Evolutionary conservation across 1,284 basidiomycete genomes (phyloP), one percentile per base, ranked within the genome.

Genomic region (Porogramme epimiltina): DNA sequence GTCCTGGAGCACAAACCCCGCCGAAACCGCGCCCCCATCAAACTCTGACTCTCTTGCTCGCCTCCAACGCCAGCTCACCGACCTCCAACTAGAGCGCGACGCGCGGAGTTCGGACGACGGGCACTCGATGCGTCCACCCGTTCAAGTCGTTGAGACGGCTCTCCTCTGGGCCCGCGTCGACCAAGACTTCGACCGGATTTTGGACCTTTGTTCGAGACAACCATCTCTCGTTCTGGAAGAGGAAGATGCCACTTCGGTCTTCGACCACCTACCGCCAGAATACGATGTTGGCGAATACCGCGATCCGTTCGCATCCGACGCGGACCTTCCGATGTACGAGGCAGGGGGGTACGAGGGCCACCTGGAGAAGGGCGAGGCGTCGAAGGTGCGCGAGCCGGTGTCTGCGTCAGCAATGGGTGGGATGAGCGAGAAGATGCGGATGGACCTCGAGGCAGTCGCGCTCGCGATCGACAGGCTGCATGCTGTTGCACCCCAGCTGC

Each of bases 391-490:
- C 19, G 55, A 56, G 9, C 45, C 47, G 18, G 56, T 51, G 18
- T 24, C 37, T 18, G 39, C 51, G 33, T 25, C 49, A 6, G 45
- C 57, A 5, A 39, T 39, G 10, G 48, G 47, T 3, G 58, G 47
- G 66, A 50, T 61, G n/a, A 69, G 77, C 64, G 89, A 93, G 66
- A 91, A 89, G 70, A 86, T 84, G 82, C 78, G 78, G 48, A 74
- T 87, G 65, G 94, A 96, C 63, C 74, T 96, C 19, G 93, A 95
- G 60, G 78, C 81, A 4, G 84, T 96, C 37, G 84, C 90, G 0
- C 79, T 82, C 65, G 93, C 93, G 19, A 95, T 97, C 58, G 93
- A 95, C 64, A 77, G 93, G 23, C 72, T 96, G 10, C 91, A 94
- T 66, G 68, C 81, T 15, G 86, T 89, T 25, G 85, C 91, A 1